These are phyloP conservation scores for Elsinoe australis DNA, from an alignment of 2,329 filamentous ascomycete genomes.

Conservation along the genomic window DNA sequence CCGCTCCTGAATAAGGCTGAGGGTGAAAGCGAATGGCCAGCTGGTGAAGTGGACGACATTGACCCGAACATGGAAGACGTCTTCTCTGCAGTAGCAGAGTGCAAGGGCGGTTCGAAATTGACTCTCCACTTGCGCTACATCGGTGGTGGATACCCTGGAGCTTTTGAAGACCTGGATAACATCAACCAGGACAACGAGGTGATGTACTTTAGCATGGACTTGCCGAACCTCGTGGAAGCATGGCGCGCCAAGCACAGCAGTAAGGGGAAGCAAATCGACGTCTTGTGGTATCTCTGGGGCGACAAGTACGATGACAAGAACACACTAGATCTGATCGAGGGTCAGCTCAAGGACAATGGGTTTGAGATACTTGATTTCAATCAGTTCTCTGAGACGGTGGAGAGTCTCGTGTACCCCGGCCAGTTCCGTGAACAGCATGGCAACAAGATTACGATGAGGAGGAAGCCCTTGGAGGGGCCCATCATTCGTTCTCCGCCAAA, in stretches of 20 bases:
- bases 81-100: background rate
- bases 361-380: background rate
- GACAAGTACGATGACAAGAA: slow-evolving; percentile 7
- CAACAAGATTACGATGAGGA: background rate
- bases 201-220: slow-evolving; percentile 9
- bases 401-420: background rate
- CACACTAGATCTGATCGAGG: slow-evolving; percentile 6
- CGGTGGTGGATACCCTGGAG: slow-evolving; percentile 5
- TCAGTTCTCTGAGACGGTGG: background rate
- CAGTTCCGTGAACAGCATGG: background rate
- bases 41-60: slow-evolving; percentile 12
- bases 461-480: background rate
- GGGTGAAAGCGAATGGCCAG: slow-evolving; percentile 2
- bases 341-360: slow-evolving; percentile 5
- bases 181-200: background rate
- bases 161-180: background rate
- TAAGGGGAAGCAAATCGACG: slow-evolving; percentile 1
- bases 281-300: slow-evolving; percentile 6
- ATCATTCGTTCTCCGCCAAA: slow-evolving; percentile 1
- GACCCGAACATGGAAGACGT: slow-evolving; percentile 16
- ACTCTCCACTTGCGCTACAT: background rate
- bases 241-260: slow-evolving; percentile 7
- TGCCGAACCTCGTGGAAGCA: slow-evolving; percentile 14
- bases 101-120: background rate
- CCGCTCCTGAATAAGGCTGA: background rate